Evolutionary conservation across 1,284 basidiomycete genomes (phyloP).

Genomic region (Ceratobasidium sp.): DNA sequence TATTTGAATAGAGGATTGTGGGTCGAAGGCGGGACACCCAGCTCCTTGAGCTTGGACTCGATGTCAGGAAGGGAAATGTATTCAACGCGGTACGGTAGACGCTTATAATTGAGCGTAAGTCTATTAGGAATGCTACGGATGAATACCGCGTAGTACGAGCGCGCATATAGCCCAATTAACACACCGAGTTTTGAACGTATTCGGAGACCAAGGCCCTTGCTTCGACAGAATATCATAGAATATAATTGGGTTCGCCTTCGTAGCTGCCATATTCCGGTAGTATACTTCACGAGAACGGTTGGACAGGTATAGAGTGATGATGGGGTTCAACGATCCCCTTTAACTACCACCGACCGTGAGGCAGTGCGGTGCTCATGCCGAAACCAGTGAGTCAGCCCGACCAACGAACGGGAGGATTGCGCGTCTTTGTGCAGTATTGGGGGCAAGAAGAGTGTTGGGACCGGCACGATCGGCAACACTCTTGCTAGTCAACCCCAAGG

Average conservation of each 20-base stretch:
- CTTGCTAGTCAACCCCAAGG: too few relatives aligned
- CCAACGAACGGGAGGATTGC: background rate
- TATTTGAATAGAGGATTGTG: conserved; percentile 29
- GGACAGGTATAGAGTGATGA: too few relatives aligned
- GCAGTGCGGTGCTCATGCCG: background rate
- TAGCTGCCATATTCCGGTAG: conserved; percentile 8
- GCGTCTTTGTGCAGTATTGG: too few relatives aligned
- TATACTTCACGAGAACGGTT: too few relatives aligned
- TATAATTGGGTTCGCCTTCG: conserved; percentile 22
- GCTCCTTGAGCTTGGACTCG: conserved; percentile 51
- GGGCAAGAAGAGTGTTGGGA: too few relatives aligned
- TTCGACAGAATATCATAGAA: conserved; percentile 28
- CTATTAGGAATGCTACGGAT: conserved; percentile 5
- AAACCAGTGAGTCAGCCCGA: background rate
- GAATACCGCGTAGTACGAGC: too few relatives aligned
- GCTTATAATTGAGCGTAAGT: conserved; percentile 51
- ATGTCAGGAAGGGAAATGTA: conserved; percentile 32
- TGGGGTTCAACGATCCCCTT: background rate
- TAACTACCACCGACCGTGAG: background rate
- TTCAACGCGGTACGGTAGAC: conserved; percentile 51
- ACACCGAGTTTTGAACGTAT: conserved; percentile 33
- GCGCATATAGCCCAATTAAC: background rate
- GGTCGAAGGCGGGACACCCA: conserved; percentile 57
- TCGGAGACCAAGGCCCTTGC: conserved; percentile 29
- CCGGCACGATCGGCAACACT: too few relatives aligned